Evolutionary conservation across 352 stramenopile genomes (phyloP), one percentile per base, ranked within the genome.

Genomic region (Thalassiosira mediterranea): DNA sequence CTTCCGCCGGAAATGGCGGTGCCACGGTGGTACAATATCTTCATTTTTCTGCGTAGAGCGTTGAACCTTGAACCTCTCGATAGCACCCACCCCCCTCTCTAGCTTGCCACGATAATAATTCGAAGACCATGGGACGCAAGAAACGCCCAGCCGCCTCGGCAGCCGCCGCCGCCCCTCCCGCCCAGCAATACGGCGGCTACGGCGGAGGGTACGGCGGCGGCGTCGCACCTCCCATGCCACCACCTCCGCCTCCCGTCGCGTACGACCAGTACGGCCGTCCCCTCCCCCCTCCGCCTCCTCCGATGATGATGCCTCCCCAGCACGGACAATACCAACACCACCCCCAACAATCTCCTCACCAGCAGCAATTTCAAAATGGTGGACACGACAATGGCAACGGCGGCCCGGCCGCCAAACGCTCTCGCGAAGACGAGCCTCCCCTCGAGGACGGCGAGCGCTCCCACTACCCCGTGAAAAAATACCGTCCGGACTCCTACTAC

Each of bases 401-500:
- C 17, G 26, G 4, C 25, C 44, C 31, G 49, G 51, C 53, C 11
- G 28, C 59, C 15, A 79, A 79, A 51, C 53, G 62, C 25, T 52
- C 63, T 29, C 70, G 60, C 13, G 54, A 29, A 5, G 32, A 65
- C 25, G 32, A 61, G 11, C 7, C 37, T 21, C n/a, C 8, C 29
- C 15, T 7, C 47, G 52, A 75, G 57, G 54, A 78, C 40, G 72
- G 76, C 25, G 79, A 89, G 53, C 68, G 66, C 3, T 31, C 66
- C 2, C 38, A 21, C 23, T 92, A 85, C 58, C 74, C 80, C 2
- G 86, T 90, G 5, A 92, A 92, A 42, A 92, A 90, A 62, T 92
- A 92, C 67, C 79, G 86, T 15, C 74, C 86, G 1, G 79, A 88
- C 13, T 83, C 79, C 4, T 77, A 83, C 42, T 90, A 88, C 67